These are phyloP conservation scores for Boletus sp. DNA, from an alignment of 768 basidiomycete species.

Conservation along the genomic window DNA sequence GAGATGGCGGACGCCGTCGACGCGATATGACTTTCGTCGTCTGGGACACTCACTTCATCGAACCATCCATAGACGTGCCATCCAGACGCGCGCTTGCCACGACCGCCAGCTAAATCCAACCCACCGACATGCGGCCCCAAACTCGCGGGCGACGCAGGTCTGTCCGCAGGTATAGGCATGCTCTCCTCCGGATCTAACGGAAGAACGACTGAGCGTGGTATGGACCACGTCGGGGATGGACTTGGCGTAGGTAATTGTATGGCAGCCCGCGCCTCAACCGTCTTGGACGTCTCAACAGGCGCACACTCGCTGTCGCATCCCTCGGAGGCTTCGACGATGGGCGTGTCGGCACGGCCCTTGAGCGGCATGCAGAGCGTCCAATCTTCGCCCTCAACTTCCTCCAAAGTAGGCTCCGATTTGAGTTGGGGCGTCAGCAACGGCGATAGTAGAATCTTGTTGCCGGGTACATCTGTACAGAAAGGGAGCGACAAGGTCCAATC, in stretches of 20 bases:
- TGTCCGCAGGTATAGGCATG: neutral
- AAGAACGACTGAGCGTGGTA: neutral
- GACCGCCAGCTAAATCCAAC: constrained; percentile 29
- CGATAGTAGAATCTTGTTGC: constrained; percentile 15
- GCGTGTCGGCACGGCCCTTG: constrained; percentile 7
- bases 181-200: constrained; percentile 12
- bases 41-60: constrained; percentile 12
- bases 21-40: neutral
- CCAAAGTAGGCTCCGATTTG: neutral
- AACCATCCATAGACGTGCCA: constrained; percentile 35
- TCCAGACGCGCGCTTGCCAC: constrained; percentile 33
- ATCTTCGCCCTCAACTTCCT: constrained; percentile 21
- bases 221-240: constrained; percentile 24
- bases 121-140: constrained; percentile 29
- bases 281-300: neutral
- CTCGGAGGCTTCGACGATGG: neutral
- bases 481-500: constrained; percentile 35
- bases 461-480: constrained; percentile 28
- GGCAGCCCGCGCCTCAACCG: neutral
- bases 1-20: neutral
- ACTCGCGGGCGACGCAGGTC: constrained; percentile 21
- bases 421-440: neutral
- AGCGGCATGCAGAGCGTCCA: constrained; percentile 36
- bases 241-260: constrained; percentile 29
- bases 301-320: constrained; percentile 5